Conservation (phyloP, 2,329 filamentous ascomycete species). For the Alternaria burnsii region DNA sequence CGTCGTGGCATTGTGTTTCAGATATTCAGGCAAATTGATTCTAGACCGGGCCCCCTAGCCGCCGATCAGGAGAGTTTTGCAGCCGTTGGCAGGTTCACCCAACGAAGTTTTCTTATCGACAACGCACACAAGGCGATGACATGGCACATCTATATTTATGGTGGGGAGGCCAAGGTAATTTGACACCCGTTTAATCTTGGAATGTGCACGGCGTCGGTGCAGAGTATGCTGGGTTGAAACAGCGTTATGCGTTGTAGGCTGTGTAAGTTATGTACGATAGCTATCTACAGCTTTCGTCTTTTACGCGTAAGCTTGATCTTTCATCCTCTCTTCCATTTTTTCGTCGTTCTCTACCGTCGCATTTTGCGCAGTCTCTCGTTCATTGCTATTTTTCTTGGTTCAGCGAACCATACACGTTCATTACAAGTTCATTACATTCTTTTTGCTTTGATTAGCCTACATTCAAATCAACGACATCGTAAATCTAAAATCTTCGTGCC, state of each 20-base stretch:
- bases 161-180: constrained; percentile 1
- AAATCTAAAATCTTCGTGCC: neutral
- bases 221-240: constrained; percentile 4
- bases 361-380: constrained; percentile 5
- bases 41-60: neutral
- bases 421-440: constrained; percentile 1
- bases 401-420: neutral
- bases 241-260: neutral
- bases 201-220: constrained; percentile 1
- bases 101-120: constrained; percentile 4
- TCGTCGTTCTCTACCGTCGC: neutral
- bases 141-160: constrained; percentile 1
- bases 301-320: constrained; percentile 2
- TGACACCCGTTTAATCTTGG: neutral
- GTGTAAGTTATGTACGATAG: constrained; percentile 3
- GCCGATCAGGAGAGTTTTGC: constrained; percentile 7
- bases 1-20: constrained; percentile 3
- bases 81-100: neutral
- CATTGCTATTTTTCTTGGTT: neutral
- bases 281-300: neutral
- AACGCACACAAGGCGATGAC: neutral
- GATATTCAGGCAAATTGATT: neutral
- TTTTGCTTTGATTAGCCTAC: constrained; percentile 1
- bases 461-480: neutral
- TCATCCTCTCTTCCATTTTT: neutral